Evolutionary conservation across 306 rosid species (phyloP).

Genomic region (Quercus engelmannii): DNA sequence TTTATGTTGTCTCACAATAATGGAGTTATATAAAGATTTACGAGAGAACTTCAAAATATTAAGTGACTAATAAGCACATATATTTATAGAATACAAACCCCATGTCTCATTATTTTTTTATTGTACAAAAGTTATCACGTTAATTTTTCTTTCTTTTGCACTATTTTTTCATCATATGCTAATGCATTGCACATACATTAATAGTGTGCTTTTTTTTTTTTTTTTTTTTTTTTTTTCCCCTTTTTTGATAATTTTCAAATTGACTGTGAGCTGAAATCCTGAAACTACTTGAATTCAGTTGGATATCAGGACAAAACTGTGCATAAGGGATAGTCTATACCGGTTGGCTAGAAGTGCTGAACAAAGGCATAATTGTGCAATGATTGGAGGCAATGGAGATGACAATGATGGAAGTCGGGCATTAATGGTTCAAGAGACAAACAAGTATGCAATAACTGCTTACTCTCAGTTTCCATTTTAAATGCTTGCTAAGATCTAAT

Average conservation of each 20-base stretch:
- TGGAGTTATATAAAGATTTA: no score
- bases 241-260: background rate
- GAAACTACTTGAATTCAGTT: slow-evolving; percentile 47
- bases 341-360: slow-evolving; percentile 93
- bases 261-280: background rate
- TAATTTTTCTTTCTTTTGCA: background rate
- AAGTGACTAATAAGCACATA: background rate
- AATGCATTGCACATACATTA: background rate
- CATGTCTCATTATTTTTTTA: no score
- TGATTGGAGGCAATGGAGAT: slow-evolving; percentile 41
- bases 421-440: slow-evolving; percentile 38
- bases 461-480: background rate
- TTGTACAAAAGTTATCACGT: background rate
- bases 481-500: background rate
- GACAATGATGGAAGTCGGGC: slow-evolving; percentile 38
- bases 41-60: background rate
- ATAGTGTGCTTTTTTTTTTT: background rate
- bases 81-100: background rate
- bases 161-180: background rate
- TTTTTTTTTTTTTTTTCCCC: background rate
- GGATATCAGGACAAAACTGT: slow-evolving; percentile 72
- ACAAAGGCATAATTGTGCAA: slow-evolving; percentile 56
- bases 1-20: no score
- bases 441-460: slow-evolving; percentile 43
- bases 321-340: slow-evolving; percentile 88